A percentile compares a stretch with the other conserved stretches of the same genome.
phyloP scores from a whole-genome alignment of 1,284 basidiomycete genomes.

The Exobasidium cylindrosporum region DNA sequence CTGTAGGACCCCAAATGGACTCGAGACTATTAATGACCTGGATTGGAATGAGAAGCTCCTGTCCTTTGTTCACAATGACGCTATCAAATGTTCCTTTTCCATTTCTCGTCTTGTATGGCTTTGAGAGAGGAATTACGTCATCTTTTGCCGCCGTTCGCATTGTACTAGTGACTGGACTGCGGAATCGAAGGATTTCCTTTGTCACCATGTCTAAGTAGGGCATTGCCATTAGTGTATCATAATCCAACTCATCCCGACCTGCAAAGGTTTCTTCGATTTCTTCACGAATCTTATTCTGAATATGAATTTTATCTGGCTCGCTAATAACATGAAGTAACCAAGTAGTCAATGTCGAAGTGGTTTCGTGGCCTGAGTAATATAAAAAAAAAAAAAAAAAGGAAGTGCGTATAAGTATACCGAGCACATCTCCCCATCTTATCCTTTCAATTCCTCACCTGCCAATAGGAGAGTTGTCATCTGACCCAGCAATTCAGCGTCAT shows the following conservation, averaged over 20 bases:
- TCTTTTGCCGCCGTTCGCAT: slow-evolving; percentile 26
- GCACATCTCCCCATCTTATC: too few species aligned
- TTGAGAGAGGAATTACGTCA: slow-evolving; percentile 39
- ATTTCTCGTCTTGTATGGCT: slow-evolving; percentile 28
- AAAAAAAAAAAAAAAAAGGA: slow-evolving; percentile 46
- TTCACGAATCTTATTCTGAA: slow-evolving; percentile 36
- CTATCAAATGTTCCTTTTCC: slow-evolving; percentile 30
- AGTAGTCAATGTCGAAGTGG: slow-evolving; percentile 41
- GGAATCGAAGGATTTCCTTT: slow-evolving; percentile 40
- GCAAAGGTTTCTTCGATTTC: slow-evolving; percentile 40
- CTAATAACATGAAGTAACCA: slow-evolving; percentile 46
- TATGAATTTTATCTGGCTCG: slow-evolving; percentile 14
- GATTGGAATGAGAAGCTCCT: slow-evolving; percentile 38
- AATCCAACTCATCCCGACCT: slow-evolving; percentile 22
- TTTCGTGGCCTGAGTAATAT: slow-evolving; percentile 54
- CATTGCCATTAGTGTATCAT: slow-evolving; percentile 40
- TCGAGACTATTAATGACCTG: slow-evolving; percentile 29
- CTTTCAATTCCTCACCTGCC: too few species aligned
- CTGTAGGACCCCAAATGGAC: slow-evolving; percentile 39
- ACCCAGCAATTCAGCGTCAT: slow-evolving; percentile 41
- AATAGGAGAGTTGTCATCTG: slow-evolving; percentile 37
- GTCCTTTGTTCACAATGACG: slow-evolving; percentile 32
- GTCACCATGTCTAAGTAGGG: slow-evolving; percentile 40
- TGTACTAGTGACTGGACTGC: slow-evolving; percentile 36
- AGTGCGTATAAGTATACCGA: too few species aligned